A percentile compares a stretch with the other conserved stretches of the same genome.
Conservation (phyloP, 305 asterid genomes). For the Fraxinus baroniana region DNA sequence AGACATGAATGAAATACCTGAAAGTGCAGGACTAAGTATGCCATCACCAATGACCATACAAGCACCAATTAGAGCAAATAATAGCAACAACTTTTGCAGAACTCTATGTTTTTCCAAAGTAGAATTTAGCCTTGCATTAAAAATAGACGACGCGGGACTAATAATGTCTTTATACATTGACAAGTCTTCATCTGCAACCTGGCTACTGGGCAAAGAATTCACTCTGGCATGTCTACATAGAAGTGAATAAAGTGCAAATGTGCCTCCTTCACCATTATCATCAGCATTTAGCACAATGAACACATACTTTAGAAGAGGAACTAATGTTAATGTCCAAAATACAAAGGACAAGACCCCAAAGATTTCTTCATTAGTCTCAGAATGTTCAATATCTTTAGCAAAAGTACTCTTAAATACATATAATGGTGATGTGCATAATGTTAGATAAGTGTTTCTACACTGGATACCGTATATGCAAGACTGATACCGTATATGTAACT, state of each 20-base stretch:
- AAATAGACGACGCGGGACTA: conserved; percentile 45
- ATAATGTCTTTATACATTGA: conserved; percentile 56
- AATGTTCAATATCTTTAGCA: conserved; percentile 79
- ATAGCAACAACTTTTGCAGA: conserved; percentile 65
- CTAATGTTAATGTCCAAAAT: conserved; percentile 81
- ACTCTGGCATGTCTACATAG: conserved; percentile 83
- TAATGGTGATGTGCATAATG: conserved; percentile 81
- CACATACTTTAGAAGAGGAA: conserved; percentile 80
- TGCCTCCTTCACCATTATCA: conserved; percentile 98
- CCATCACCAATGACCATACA: conserved; percentile 99
- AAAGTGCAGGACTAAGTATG: conserved; percentile 75
- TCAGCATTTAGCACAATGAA: conserved; percentile 88
- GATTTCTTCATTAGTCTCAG: conserved; percentile 88
- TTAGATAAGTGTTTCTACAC: too few species aligned
- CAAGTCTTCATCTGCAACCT: conserved; percentile 72
- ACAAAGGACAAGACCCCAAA: conserved; percentile 81
- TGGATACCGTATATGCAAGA: too few species aligned
- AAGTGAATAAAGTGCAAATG: conserved; percentile 89
- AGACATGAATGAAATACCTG: conserved; percentile 41
- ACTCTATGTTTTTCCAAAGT: conserved; percentile 61
- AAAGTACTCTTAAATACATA: conserved; percentile 88
- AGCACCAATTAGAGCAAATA: conserved; percentile 85
- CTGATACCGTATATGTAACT: too few species aligned
- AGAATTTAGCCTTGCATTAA: conserved; percentile 60
- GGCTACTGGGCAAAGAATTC: conserved; percentile 76